These are phyloP conservation scores for Aspergillus udagawae DNA, from an alignment of 2,329 filamentous ascomycete species.

Conservation along the genomic window DNA sequence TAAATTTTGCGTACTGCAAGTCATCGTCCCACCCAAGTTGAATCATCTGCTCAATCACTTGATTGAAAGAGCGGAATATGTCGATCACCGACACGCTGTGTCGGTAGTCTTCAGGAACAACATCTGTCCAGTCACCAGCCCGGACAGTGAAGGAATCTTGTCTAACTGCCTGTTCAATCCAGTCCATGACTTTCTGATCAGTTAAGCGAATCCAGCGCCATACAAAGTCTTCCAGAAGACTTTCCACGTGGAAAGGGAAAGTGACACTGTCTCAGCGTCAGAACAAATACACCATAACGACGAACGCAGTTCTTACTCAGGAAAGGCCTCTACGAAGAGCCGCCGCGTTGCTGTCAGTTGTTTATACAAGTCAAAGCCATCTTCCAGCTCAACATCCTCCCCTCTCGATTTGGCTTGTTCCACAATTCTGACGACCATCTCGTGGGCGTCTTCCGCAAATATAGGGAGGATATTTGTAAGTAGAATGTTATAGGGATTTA, in stretches of 20 bases:
- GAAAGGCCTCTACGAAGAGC: conserved; percentile 73
- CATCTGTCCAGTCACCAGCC: conserved; percentile 57
- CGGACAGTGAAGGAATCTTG: conserved; percentile 82
- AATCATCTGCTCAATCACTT: conserved; percentile 82
- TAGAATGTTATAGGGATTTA: conserved; percentile 64
- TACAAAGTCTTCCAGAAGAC: conserved; percentile 82
- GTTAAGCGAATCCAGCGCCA: conserved; percentile 90
- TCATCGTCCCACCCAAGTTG: conserved; percentile 90
- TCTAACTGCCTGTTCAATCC: conserved; percentile 86
- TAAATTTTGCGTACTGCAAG: conserved; percentile 90
- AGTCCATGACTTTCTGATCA: conserved; percentile 72
- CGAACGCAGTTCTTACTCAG: conserved; percentile 42
- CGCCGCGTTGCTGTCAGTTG: conserved; percentile 80
- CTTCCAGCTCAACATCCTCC: conserved; percentile 77
- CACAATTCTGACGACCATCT: conserved; percentile 78
- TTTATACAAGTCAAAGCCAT: conserved; percentile 90
- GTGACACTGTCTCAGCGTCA: conserved; percentile 42
- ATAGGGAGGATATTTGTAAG: conserved; percentile 81
- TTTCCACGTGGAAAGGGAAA: conserved; percentile 86
- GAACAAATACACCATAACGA: neutral
- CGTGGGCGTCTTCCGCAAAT: conserved; percentile 83
- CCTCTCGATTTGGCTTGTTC: conserved; percentile 64
- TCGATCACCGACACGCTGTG: conserved; percentile 94
- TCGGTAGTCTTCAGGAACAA: conserved; percentile 71
- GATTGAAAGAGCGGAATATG: conserved; percentile 89